phyloP scores from a whole-genome alignment of 257 asterid species.

The Leonotis leonurus region DNA sequence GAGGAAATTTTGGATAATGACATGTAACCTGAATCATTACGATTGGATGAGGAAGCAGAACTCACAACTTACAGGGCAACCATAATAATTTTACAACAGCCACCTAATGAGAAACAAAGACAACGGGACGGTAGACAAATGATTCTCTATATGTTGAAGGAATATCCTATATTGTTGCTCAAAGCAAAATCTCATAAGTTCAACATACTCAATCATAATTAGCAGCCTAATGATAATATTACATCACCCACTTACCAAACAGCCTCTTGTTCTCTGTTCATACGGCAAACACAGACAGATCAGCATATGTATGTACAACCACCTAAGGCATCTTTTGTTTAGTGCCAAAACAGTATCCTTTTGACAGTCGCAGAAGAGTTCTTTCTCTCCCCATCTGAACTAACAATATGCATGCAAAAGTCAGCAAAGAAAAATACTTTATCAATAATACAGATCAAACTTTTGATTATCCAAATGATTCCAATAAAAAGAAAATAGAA shows the following conservation, averaged over 20 bases:
- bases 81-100: constrained; percentile 10
- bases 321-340: not conserved
- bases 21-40: constrained; percentile 18
- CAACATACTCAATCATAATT: not conserved
- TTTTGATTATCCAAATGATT: no score
- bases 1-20: not conserved
- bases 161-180: constrained; percentile 16
- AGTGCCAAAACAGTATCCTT: not conserved
- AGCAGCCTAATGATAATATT: constrained; percentile 3
- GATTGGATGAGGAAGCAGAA: constrained; percentile 22
- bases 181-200: constrained; percentile 10
- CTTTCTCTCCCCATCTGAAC: constrained; percentile 12
- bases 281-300: constrained; percentile 14
- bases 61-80: constrained; percentile 21
- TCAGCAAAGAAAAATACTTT: not conserved
- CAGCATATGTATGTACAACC: constrained; percentile 30
- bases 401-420: not conserved
- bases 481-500: no score
- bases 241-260: constrained; percentile 15
- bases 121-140: not conserved
- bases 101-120: not conserved
- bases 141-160: constrained; percentile 17
- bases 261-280: constrained; percentile 12
- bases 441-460: no score
- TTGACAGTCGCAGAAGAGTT: not conserved